Percentiles rank a stretch among this genome's conserved stretches.
These are phyloP conservation scores for Nicotiana sylvestris DNA, from an alignment of 257 asterid genomes.

Conservation along the genomic window DNA sequence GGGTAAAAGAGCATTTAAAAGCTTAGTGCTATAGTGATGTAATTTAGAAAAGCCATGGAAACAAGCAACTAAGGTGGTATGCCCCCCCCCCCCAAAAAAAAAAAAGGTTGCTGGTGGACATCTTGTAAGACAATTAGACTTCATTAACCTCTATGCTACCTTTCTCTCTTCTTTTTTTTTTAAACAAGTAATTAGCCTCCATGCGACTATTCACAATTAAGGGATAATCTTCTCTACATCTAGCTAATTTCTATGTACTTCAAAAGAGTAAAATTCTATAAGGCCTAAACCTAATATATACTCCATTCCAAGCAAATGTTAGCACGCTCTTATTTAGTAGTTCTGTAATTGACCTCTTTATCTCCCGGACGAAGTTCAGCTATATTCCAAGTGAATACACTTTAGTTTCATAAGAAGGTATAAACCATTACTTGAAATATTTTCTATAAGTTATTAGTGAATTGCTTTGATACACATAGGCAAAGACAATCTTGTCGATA, in stretches of 20 bases:
- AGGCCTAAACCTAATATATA: background rate
- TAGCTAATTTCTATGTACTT: too few relatives aligned
- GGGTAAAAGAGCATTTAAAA: background rate
- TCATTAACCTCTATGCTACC: background rate
- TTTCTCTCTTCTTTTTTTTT: too few relatives aligned
- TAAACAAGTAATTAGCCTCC: too few relatives aligned
- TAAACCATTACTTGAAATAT: background rate
- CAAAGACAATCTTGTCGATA: background rate
- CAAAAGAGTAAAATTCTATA: too few relatives aligned
- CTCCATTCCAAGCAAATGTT: background rate
- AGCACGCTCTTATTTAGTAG: background rate
- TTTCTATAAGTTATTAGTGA: background rate
- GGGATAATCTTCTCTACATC: too few relatives aligned
- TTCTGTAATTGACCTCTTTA: background rate
- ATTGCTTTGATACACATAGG: background rate
- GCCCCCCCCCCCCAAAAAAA: background rate
- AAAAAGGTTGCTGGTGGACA: background rate
- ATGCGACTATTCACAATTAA: too few relatives aligned
- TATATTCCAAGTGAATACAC: background rate
- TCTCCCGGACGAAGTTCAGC: background rate
- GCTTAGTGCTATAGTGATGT: background rate
- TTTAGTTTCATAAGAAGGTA: background rate
- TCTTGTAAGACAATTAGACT: background rate
- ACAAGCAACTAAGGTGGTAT: background rate
- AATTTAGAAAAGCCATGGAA: background rate